phyloP scores from a whole-genome alignment of 2,329 filamentous ascomycete species.

The Aspergillus sp. region DNA sequence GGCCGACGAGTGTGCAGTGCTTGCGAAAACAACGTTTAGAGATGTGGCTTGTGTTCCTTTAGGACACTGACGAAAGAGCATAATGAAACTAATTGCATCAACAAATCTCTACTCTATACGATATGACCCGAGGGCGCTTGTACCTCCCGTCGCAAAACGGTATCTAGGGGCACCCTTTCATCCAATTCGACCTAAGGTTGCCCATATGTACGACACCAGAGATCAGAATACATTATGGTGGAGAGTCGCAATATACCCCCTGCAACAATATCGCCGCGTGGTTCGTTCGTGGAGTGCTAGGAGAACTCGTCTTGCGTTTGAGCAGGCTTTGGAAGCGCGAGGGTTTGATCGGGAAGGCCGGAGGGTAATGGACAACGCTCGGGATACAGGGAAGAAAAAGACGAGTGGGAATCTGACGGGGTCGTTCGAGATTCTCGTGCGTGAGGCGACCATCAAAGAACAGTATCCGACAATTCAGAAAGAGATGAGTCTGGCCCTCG shows the following conservation, averaged over 20 bases:
- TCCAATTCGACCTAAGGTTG: conserved; percentile 32
- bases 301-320: conserved; percentile 41
- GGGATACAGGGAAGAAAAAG: background rate
- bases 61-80: background rate
- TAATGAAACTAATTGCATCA: conserved; percentile 14
- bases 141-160: conserved; percentile 24
- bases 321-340: conserved; percentile 37
- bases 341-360: conserved; percentile 39
- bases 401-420: conserved; percentile 26
- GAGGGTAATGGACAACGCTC: conserved; percentile 7
- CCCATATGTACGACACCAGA: conserved; percentile 30
- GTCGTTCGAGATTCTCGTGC: conserved; percentile 26
- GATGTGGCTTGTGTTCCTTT: background rate
- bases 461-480: conserved; percentile 10
- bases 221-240: conserved; percentile 44
- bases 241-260: conserved; percentile 30
- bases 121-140: conserved; percentile 17
- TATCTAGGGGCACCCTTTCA: conserved; percentile 23
- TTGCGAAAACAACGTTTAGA: background rate
- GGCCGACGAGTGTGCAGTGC: background rate
- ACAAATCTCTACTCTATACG: conserved; percentile 17
- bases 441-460: conserved; percentile 6
- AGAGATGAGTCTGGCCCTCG: conserved; percentile 11
- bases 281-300: conserved; percentile 43
- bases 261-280: conserved; percentile 27